Conservation (phyloP, 2,329 filamentous ascomycete genomes). For the Exophiala phaeomuriformis region DNA sequence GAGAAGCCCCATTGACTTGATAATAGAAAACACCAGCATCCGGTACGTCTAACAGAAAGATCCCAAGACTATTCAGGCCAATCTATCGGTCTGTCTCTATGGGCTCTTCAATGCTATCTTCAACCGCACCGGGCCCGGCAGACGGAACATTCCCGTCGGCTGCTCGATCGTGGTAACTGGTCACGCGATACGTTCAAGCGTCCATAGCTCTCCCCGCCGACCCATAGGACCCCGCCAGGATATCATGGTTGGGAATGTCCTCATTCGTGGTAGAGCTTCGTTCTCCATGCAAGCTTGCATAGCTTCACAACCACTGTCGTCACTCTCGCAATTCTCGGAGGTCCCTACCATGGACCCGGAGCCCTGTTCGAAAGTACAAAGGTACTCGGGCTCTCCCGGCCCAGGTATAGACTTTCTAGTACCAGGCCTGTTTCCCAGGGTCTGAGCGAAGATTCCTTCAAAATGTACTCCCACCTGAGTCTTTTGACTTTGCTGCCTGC, state of each 20-base stretch:
- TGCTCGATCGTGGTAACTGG: no score
- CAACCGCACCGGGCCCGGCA: no score
- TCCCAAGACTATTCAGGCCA: no score
- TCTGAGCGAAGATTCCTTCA: background rate
- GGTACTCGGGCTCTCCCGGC: background rate
- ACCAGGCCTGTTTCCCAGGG: background rate
- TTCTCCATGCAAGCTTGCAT: background rate
- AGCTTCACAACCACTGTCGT: background rate
- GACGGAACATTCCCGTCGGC: no score
- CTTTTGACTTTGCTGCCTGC: conserved; percentile 6
- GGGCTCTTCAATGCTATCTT: no score
- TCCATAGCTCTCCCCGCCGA: background rate
- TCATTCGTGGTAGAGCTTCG: background rate
- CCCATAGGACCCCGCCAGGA: background rate
- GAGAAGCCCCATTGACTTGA: no score
- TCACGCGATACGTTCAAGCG: no score
- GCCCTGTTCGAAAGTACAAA: background rate
- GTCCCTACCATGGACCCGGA: background rate
- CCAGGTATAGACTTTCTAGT: conserved; percentile 3
- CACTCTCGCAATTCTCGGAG: background rate
- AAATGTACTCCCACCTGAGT: conserved; percentile 4
- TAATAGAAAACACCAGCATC: no score
- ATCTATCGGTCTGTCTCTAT: no score
- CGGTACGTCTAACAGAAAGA: no score
- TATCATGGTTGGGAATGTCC: background rate